Base-by-base conservation (phyloP, 345 rosid genomes). In the Salix exigua region DNA sequence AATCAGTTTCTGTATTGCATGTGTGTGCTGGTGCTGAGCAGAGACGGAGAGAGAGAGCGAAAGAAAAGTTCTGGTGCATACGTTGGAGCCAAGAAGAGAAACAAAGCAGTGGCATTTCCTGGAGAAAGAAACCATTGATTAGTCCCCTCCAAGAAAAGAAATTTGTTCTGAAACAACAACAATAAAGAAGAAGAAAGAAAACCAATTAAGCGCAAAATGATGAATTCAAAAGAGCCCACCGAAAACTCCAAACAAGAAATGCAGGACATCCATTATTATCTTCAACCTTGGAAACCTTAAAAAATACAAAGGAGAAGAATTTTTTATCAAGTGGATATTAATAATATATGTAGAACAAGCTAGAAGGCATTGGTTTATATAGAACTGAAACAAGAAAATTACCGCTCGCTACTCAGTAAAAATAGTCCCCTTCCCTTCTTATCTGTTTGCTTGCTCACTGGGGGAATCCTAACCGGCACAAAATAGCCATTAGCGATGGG, bases 61-160 rank as follows among this genome's bases (percentile, higher is more conserved):
- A 17, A 16, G 66, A 72, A 38, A 12, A n/a, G 23, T 23, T 23
- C 62, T 7, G 38, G 50, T 26, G 75, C 92, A 67, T 85, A 96
- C 99, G 86, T 78, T 30, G 99, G 99, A 73, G 98, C 80, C 85
- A 96, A 83, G 92, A 93, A 96, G 62, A 96, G 97, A 86, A 96
- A 93, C 81, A 92, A 80, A 78, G 97, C 99, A 61, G 98, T 90
- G 35, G 97, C 99, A 85, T 96, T 96, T 77, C 99, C 99, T 96
- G 14, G 23, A 51, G 26, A 26, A 51, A 58, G 28, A 58, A 51
- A 51, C 23, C 23, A 19, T 7, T n/a, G 23, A 23, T 58, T 9
- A 58, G 14, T 58, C 28, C 28, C 62, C 4, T 11, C 12, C 4
- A 8, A n/a, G 10, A 9, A 25, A 21, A 21, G 12, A 65, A 6